Evolutionary conservation across 257 asterid species (phyloP).

Genomic region (Ilex asprella): DNA sequence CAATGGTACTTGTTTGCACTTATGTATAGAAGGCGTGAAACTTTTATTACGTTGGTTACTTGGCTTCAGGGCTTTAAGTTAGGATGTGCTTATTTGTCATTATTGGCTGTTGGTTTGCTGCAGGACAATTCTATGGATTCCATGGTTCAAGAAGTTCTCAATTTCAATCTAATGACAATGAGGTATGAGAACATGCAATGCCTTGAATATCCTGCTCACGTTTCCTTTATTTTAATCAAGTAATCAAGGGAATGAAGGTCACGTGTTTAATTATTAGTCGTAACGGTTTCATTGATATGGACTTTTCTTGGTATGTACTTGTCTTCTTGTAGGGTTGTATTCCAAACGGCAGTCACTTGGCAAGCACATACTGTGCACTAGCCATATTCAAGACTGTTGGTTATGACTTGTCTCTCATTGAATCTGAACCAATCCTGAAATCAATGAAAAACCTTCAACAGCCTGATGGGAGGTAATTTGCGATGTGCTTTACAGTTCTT

Average conservation of each 20-base stretch:
- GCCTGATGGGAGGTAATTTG: constrained; percentile 71
- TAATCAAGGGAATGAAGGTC: constrained; percentile 9
- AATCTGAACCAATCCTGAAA: constrained; percentile 42
- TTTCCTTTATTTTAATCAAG: background rate
- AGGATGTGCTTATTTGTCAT: background rate
- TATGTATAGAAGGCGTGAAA: background rate
- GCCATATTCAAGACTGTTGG: constrained; percentile 76
- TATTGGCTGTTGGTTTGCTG: constrained; percentile 3
- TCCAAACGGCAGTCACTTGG: constrained; percentile 86
- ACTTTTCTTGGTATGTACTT: constrained; percentile 5
- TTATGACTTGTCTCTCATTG: constrained; percentile 61
- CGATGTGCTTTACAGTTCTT: constrained; percentile 3
- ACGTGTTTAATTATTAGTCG: background rate
- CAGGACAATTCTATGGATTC: constrained; percentile 94
- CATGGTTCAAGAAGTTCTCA: constrained; percentile 97
- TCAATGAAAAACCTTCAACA: constrained; percentile 95
- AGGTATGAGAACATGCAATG: constrained; percentile 38
- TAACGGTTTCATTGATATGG: constrained; percentile 4
- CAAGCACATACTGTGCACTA: constrained; percentile 89
- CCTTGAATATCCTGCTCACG: no score
- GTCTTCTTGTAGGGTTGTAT: constrained; percentile 37
- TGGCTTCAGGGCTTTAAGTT: constrained; percentile 13
- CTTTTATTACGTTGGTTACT: background rate
- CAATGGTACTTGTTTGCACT: constrained; percentile 47
- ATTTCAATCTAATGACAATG: constrained; percentile 37